These are phyloP conservation scores for Pyracantha coccinea DNA, from an alignment of 331 rosid species.

Conservation along the genomic window DNA sequence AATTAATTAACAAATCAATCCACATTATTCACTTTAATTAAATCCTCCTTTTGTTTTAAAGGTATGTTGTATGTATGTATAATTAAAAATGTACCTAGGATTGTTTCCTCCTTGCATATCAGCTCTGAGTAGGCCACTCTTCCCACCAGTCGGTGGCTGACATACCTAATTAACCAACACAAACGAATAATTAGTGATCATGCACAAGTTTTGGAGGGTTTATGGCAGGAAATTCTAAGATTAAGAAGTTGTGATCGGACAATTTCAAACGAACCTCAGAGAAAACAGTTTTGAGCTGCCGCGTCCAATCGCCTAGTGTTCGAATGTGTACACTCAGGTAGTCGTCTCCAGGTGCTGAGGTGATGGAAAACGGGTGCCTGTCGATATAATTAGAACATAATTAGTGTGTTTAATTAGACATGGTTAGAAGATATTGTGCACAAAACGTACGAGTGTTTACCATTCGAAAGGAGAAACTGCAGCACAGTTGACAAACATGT, in stretches of 20 bases:
- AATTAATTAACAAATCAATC: background rate
- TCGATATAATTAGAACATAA: background rate
- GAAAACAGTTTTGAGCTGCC: conserved; percentile 43
- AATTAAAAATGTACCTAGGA: conserved; percentile 11
- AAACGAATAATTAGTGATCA: background rate
- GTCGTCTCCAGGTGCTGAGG: conserved; percentile 65
- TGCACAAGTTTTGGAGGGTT: background rate
- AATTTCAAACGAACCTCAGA: conserved; percentile 21
- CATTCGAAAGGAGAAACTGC: conserved; percentile 86
- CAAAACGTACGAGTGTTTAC: conserved; percentile 9
- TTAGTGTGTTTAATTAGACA: background rate
- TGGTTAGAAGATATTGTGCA: background rate
- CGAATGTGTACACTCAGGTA: conserved; percentile 56
- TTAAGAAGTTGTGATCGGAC: background rate
- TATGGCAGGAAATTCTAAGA: background rate
- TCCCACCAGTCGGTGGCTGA: conserved; percentile 45
- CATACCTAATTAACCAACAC: conserved; percentile 21
- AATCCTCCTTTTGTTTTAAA: too few species aligned
- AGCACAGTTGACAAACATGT: conserved; percentile 81
- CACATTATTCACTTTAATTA: background rate
- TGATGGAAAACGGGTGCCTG: conserved; percentile 86
- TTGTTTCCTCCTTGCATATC: conserved; percentile 31
- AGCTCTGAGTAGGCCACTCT: conserved; percentile 52
- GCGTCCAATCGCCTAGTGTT: conserved; percentile 53
- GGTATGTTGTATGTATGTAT: background rate